These are phyloP conservation scores for Xanthoconium separans DNA, from an alignment of 1,284 basidiomycete species.

Conservation along the genomic window DNA sequence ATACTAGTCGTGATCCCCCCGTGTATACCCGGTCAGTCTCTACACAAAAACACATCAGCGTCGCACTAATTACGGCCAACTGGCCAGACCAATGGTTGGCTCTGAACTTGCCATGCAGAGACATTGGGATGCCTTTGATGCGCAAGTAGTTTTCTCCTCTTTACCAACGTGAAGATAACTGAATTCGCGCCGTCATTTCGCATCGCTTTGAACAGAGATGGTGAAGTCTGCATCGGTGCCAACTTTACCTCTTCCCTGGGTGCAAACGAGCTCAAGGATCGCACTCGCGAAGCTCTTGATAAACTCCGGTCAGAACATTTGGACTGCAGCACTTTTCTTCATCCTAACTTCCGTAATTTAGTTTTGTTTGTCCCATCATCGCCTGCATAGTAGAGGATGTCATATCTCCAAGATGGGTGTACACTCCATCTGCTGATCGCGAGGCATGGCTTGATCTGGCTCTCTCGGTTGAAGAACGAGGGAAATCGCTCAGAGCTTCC, in stretches of 20 bases:
- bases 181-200: neutral
- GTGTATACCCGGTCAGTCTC: slow-evolving; percentile 18
- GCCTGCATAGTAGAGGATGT: slow-evolving; percentile 16
- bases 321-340: neutral
- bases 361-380: slow-evolving; percentile 23
- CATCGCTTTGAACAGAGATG: slow-evolving; percentile 6
- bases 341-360: neutral
- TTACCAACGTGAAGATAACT: neutral
- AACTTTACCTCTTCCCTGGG: slow-evolving; percentile 14
- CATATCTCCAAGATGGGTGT: slow-evolving; percentile 17
- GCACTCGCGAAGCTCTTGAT: slow-evolving; percentile 16
- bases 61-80: neutral
- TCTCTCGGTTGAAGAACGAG: slow-evolving; percentile 19
- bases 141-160: slow-evolving; percentile 5
- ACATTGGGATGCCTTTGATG: slow-evolving; percentile 15
- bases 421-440: slow-evolving; percentile 20
- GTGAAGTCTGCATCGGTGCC: slow-evolving; percentile 15
- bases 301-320: slow-evolving; percentile 19
- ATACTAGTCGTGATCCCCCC: slow-evolving; percentile 7
- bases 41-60: neutral
- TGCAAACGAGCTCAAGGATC: slow-evolving; percentile 7
- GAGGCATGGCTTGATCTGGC: slow-evolving; percentile 23
- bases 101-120: slow-evolving; percentile 19
- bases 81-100: slow-evolving; percentile 15
- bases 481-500: slow-evolving; percentile 13